These are phyloP conservation scores for Neonothopanus nambi DNA, from an alignment of 1,284 basidiomycete species.

Conservation along the genomic window DNA sequence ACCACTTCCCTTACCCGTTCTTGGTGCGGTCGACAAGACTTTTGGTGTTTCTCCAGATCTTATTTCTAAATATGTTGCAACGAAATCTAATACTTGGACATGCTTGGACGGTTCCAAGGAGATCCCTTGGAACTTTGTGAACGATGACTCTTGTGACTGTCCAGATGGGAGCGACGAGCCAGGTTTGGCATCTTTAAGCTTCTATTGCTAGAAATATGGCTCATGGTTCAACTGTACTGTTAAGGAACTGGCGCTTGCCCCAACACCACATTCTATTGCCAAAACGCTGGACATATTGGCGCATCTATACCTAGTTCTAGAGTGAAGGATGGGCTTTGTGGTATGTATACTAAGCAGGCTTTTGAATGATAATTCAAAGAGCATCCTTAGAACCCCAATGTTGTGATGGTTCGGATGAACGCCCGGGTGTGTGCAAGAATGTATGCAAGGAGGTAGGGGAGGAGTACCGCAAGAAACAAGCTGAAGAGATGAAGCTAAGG, in stretches of 20 bases:
- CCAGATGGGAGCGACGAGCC: conserved; percentile 93
- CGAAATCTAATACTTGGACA: conserved; percentile 57
- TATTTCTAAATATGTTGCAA: conserved; percentile 46
- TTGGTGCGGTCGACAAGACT: conserved; percentile 42
- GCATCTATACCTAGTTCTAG: conserved; percentile 75
- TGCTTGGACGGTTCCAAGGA: conserved; percentile 74
- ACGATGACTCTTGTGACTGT: conserved; percentile 96
- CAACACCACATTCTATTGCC: conserved; percentile 81
- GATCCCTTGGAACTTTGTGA: conserved; percentile 78
- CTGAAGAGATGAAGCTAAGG: conserved; percentile 74
- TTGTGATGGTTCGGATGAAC: conserved; percentile 98
- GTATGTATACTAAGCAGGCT: conserved; percentile 43
- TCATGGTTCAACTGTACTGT: conserved; percentile 8
- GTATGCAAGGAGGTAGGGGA: conserved; percentile 78
- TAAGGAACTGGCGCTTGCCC: conserved; percentile 87
- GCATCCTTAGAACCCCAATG: conserved; percentile 79
- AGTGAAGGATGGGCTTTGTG: conserved; percentile 96
- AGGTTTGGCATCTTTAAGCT: conserved; percentile 43
- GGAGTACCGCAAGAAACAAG: conserved; percentile 62
- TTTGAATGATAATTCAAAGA: conserved; percentile 2
- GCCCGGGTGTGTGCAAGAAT: conserved; percentile 77
- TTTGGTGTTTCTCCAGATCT: conserved; percentile 51
- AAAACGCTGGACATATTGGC: conserved; percentile 88
- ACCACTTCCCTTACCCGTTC: conserved; percentile 36
- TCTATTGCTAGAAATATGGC: too few relatives aligned